These are phyloP conservation scores for Phytophthora ramorum DNA, from an alignment of 352 stramenopile genomes.

Conservation along the genomic window DNA sequence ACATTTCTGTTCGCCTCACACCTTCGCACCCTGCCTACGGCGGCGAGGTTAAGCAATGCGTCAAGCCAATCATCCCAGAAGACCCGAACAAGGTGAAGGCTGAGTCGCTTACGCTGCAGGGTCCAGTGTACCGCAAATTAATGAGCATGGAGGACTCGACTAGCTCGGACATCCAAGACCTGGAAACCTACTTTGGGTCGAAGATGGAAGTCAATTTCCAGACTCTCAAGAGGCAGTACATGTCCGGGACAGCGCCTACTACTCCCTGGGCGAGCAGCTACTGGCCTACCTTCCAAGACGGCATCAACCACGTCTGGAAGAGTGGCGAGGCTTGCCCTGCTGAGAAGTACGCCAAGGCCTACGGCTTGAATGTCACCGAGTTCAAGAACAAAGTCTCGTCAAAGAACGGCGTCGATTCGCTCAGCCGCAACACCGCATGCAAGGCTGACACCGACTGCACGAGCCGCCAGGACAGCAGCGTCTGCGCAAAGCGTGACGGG, in stretches of 20 bases:
- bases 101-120: background rate
- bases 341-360: slow-evolving; percentile 51
- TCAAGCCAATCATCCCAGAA: slow-evolving; percentile 27
- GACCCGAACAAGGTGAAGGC: slow-evolving; percentile 23
- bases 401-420: slow-evolving; percentile 35
- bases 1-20: slow-evolving; percentile 30
- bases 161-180: slow-evolving; percentile 31
- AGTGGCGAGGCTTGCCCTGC: slow-evolving; percentile 30
- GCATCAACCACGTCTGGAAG: slow-evolving; percentile 59
- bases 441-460: slow-evolving; percentile 21
- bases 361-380: slow-evolving; percentile 32
- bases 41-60: slow-evolving; percentile 19
- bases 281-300: slow-evolving; percentile 59
- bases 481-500: slow-evolving; percentile 28
- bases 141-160: slow-evolving; percentile 24
- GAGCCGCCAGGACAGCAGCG: slow-evolving; percentile 13
- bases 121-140: slow-evolving; percentile 26
- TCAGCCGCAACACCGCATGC: slow-evolving; percentile 15
- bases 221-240: slow-evolving; percentile 35
- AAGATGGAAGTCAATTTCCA: slow-evolving; percentile 40
- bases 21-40: slow-evolving; percentile 40
- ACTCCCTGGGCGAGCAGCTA: slow-evolving; percentile 57
- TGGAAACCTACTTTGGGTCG: slow-evolving; percentile 43
- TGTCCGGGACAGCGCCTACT: slow-evolving; percentile 4
- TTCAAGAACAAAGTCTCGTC: slow-evolving; percentile 46